A percentile compares a stretch with the other conserved stretches of the same genome.
phyloP scores from a whole-genome alignment of 495 filamentous ascomycete species.

The Emericellopsis terricola region DNA sequence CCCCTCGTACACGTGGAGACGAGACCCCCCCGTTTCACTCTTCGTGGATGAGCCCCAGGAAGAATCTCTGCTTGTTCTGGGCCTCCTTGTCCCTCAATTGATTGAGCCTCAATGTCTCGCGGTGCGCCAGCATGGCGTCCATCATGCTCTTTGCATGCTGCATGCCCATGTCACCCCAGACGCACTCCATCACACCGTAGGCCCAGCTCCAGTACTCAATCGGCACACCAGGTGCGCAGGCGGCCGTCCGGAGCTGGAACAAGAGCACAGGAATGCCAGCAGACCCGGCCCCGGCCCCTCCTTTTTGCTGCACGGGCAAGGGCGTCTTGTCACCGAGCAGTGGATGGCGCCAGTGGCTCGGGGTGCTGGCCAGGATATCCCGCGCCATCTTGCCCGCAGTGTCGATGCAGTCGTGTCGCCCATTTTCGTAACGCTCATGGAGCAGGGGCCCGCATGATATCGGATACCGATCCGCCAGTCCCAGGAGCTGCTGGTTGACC shows the following conservation, averaged over 20 bases:
- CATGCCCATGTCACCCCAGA: slow-evolving; percentile 29
- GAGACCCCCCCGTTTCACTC: too few relatives aligned
- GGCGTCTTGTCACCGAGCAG: slow-evolving; percentile 9
- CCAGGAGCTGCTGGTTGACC: slow-evolving; percentile 32
- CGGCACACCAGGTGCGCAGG: slow-evolving; percentile 23
- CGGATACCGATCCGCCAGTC: slow-evolving; percentile 13
- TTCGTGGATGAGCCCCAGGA: too few relatives aligned
- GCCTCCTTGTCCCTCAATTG: too few relatives aligned
- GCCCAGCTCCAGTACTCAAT: slow-evolving; percentile 18
- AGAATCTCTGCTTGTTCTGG: too few relatives aligned
- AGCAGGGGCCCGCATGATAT: slow-evolving; percentile 16
- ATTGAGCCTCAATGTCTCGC: slow-evolving; percentile 2
- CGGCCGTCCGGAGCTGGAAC: slow-evolving; percentile 22
- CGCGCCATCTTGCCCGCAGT: slow-evolving; percentile 15
- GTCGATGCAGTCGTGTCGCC: slow-evolving; percentile 14
- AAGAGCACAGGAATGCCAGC: slow-evolving; percentile 22
- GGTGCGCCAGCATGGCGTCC: slow-evolving; percentile 14
- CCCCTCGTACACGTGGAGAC: too few relatives aligned
- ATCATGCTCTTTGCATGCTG: slow-evolving; percentile 18
- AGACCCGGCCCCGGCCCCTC: slow-evolving; percentile 20
- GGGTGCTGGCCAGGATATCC: slow-evolving; percentile 22
- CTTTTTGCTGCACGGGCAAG: slow-evolving; percentile 14
- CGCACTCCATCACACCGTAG: slow-evolving; percentile 15
- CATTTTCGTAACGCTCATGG: slow-evolving; percentile 11
- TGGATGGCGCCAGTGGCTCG: slow-evolving; percentile 28